A percentile compares a stretch with the other conserved stretches of the same genome.
Conservation (phyloP, 805 yeast species). For the Helenozyma baotianmanensis region DNA sequence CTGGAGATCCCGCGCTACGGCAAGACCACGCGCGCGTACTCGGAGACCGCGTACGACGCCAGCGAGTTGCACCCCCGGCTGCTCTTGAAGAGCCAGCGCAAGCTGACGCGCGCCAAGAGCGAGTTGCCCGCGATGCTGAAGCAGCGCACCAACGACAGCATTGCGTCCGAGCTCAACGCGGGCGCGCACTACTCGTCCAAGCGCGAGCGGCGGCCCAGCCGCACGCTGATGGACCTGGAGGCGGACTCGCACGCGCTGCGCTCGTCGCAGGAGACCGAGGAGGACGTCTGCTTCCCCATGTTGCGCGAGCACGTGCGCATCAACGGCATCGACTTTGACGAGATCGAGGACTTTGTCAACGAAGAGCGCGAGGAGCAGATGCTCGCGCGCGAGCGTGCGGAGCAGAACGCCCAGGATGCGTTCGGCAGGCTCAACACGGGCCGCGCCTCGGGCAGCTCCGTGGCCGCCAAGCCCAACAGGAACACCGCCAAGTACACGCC, state of each 20-base stretch:
- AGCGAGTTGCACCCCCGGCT: slow-evolving; percentile 4
- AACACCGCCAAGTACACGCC: slow-evolving; percentile 68
- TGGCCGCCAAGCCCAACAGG: slow-evolving; percentile 34
- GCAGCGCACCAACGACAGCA: slow-evolving; percentile 16
- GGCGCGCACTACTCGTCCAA: slow-evolving; percentile 13
- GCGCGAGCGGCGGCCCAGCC: slow-evolving; percentile 32
- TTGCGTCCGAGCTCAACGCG: slow-evolving; percentile 7
- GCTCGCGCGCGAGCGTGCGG: slow-evolving; percentile 19
- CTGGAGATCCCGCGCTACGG: slow-evolving; percentile 18
- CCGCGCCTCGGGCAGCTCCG: slow-evolving; percentile 29
- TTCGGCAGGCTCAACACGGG: slow-evolving; percentile 7
- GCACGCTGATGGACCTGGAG: slow-evolving; percentile 52
- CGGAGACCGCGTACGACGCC: slow-evolving; percentile 30
- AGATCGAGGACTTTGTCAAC: slow-evolving; percentile 74
- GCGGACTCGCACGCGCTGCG: slow-evolving; percentile 70
- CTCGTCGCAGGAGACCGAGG: slow-evolving; percentile 87
- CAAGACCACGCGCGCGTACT: slow-evolving; percentile 30
- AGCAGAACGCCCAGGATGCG: slow-evolving; percentile 20
- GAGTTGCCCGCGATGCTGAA: slow-evolving; percentile 28
- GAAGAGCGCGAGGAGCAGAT: slow-evolving; percentile 45
- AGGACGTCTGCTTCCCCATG: slow-evolving; percentile 97
- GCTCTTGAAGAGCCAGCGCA: slow-evolving; percentile 8
- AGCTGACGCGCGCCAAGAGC: slow-evolving; percentile 16
- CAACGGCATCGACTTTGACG: slow-evolving; percentile 87
- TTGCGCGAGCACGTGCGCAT: slow-evolving; percentile 53